phyloP scores from a whole-genome alignment of 2,329 filamentous ascomycete species.

The Epichloe uncinata region DNA sequence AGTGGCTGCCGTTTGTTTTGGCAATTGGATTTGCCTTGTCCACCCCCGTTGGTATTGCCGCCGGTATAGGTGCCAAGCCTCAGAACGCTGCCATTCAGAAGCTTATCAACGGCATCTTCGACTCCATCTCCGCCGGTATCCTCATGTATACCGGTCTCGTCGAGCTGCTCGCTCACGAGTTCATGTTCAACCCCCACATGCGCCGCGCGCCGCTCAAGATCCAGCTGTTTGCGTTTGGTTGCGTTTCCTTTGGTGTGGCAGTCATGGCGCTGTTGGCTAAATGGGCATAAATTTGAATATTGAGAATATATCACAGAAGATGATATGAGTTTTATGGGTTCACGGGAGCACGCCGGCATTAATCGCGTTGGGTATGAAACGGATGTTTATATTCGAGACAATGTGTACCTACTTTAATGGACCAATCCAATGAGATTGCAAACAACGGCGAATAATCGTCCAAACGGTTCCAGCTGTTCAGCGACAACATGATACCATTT shows the following conservation, averaged over 20 bases:
- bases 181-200: slow-evolving; percentile 88
- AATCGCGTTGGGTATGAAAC: not conserved
- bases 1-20: slow-evolving; percentile 67
- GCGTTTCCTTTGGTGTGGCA: slow-evolving; percentile 60
- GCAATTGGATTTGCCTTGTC: slow-evolving; percentile 60
- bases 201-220: slow-evolving; percentile 55
- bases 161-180: slow-evolving; percentile 89
- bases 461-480: not conserved
- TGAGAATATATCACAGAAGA: not conserved
- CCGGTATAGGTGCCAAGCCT: slow-evolving; percentile 62
- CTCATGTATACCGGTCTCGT: slow-evolving; percentile 88
- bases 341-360: not conserved
- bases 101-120: slow-evolving; percentile 78
- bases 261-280: slow-evolving; percentile 76
- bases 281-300: slow-evolving; percentile 51
- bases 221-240: slow-evolving; percentile 55
- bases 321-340: not conserved
- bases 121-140: slow-evolving; percentile 79
- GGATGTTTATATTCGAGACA: not conserved
- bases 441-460: not conserved
- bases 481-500: not conserved
- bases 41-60: slow-evolving; percentile 73
- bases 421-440: not conserved
- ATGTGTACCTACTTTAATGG: not conserved
- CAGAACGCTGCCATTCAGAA: slow-evolving; percentile 32